Evolutionary conservation across 345 rosid species (phyloP), one percentile per base, ranked within the genome.

Genomic region (Tarenaya hassleriana): DNA sequence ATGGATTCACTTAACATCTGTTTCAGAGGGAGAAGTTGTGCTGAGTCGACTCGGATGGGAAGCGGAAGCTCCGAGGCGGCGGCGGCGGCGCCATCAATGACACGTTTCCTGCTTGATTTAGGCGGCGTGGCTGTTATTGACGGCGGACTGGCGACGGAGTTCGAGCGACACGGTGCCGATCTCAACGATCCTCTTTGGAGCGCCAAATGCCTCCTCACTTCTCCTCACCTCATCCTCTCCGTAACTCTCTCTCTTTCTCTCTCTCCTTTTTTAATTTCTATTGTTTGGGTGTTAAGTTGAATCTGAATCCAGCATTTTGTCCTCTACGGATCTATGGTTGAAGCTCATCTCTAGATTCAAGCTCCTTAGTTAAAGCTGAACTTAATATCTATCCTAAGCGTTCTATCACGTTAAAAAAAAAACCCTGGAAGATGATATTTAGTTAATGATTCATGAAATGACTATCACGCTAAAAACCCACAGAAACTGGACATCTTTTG

Each of bases 141-240:
- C 60, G 89, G 94, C 0, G 94, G 89, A 39, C 74, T 85, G n/a
- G 89, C 94, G 9, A 82, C 94, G 68, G 94, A 79, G 73, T 81
- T 85, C 53, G 86, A 82, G 78, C 60, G 81, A 12, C 81, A 74
- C 50, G 87, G 86, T 12, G 89, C 94, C 40, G 84, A 85, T 71
- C 89, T 85, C 56, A 82, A 79, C 41, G 89, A 85, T 66, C 86
- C 89, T 21, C 85, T 85, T 52, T 85, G 89, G 89, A 82, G 89
- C 61, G 86, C 94, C 74, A 79, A 79, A 72, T 82, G 89, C 58
- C 89, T 85, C 18, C 70, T 79, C 68, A 71, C 78, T 12, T 81
- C 86, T 44, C 77, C 88, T 63, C 77, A 79, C 57, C 86, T 79
- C 74, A 64, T 85, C 58, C 87, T 74, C 67, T 21, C 63, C 51